A percentile compares a stretch with the other conserved stretches of the same genome.
Evolutionary conservation across 1,284 basidiomycete genomes (phyloP).

Genomic region (Neotropicomus parvogracilis): DNA sequence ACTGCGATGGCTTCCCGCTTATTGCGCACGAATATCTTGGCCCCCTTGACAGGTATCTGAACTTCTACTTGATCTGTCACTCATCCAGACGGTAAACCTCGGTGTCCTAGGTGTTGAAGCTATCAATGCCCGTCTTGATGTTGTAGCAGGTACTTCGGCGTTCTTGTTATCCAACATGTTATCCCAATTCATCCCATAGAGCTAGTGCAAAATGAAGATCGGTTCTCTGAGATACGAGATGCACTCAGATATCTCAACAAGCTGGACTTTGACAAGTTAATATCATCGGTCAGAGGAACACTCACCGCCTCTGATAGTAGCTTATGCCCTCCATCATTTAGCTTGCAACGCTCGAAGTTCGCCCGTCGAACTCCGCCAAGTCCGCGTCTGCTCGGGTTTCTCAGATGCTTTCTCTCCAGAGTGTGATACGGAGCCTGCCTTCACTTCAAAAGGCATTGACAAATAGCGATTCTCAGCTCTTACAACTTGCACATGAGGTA

Average conservation of each 20-base stretch:
- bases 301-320: too few relatives aligned
- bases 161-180: not conserved
- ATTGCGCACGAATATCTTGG: slow-evolving; percentile 77
- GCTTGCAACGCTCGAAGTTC: slow-evolving; percentile 63
- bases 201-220: slow-evolving; percentile 71
- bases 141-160: slow-evolving; percentile 64
- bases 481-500: slow-evolving; percentile 63
- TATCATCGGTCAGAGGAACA: slow-evolving; percentile 54
- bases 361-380: slow-evolving; percentile 50
- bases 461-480: slow-evolving; percentile 55
- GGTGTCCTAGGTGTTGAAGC: slow-evolving; percentile 36
- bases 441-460: slow-evolving; percentile 57
- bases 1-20: slow-evolving; percentile 86
- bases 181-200: slow-evolving; percentile 46
- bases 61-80: not conserved
- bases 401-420: slow-evolving; percentile 75
- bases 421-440: slow-evolving; percentile 64
- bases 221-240: slow-evolving; percentile 64
- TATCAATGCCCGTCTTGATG: slow-evolving; percentile 80
- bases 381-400: slow-evolving; percentile 66
- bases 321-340: slow-evolving; percentile 26
- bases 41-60: slow-evolving; percentile 69
- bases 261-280: slow-evolving; percentile 86
- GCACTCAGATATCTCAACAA: slow-evolving; percentile 71
- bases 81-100: not conserved